These are phyloP conservation scores for Hypsizygus marmoreus DNA, from an alignment of 768 basidiomycete species.

Conservation along the genomic window DNA sequence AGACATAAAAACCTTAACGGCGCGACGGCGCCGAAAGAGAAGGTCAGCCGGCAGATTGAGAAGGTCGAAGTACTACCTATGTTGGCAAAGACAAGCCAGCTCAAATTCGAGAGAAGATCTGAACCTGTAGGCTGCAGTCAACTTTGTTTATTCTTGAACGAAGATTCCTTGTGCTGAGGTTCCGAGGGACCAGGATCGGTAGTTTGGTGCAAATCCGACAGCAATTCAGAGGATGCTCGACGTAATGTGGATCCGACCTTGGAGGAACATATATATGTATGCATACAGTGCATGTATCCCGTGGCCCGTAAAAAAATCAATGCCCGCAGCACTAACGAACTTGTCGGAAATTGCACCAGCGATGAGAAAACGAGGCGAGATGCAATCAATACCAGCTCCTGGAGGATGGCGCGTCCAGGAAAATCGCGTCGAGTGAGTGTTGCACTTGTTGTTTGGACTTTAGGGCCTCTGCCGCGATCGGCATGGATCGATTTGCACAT, in stretches of 20 bases:
- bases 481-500: too few species aligned
- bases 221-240: neutral
- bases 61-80: neutral
- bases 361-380: too few species aligned
- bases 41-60: slow-evolving; percentile 4
- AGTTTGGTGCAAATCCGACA: slow-evolving; percentile 9
- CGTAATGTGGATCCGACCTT: slow-evolving; percentile 14
- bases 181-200: slow-evolving; percentile 2
- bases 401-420: too few species aligned
- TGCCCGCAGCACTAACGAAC: neutral
- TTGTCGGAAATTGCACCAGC: slow-evolving; percentile 12
- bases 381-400: too few species aligned
- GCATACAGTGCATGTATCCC: neutral
- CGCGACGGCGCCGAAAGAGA: slow-evolving; percentile 13
- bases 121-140: neutral
- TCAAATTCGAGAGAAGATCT: slow-evolving; percentile 6
- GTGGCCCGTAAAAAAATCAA: neutral
- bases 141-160: neutral
- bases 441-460: too few species aligned
- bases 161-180: neutral
- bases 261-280: slow-evolving; percentile 11
- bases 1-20: slow-evolving; percentile 9
- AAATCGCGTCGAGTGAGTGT: too few species aligned
- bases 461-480: too few species aligned
- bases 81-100: slow-evolving; percentile 8